Base-by-base conservation (phyloP, 169 alveolate genomes). In the Plasmodium malariae region DNA sequence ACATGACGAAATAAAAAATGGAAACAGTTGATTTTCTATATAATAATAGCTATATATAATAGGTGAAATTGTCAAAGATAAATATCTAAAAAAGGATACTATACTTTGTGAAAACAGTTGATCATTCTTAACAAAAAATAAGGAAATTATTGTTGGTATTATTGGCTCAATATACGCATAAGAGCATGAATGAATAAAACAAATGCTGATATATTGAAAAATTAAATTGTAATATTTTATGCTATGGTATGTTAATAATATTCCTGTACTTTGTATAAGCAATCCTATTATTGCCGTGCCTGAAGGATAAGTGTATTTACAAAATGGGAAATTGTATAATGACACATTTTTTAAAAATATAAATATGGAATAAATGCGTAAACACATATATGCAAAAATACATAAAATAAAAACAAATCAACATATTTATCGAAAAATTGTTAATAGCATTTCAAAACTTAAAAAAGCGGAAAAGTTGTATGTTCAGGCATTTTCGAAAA, bases 191-290 rank as follows among this genome's bases (percentile, higher is more conserved):
- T 86, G 86, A 62, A 86, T 86, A 49, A 86, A 86, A 51, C 92
- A 86, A 86, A 86, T 86, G 28, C 92, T 86, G 12, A 86, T 86
- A 62, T 86, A 86, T 86, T 86, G 92, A 86, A 86, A 86, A 69
- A 86, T 55, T 68, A 86, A 40, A 60, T 69, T 69, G 26, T 86
- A 69, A 37, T 55, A 86, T 65, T 86, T 86, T 55, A 86, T 86
- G 34, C 87, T 86, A 32, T 57, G 51, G 57, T 86, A 86, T 6
- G 92, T 86, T 17, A 86, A 30, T 62, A 86, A 19, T 21, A 86
- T 59, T 65, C 92, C 92, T 34, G 74, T 69, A 40, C 87, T 57
- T 14, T 86, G 92, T 43, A 86, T 86, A 0, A 86, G 49, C 36
- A 86, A 19, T 3, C 92, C 92, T 55, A 70, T 70, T 30, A 69